Base-by-base conservation (phyloP, 2,329 filamentous ascomycete genomes). In the Ophiocordyceps unilateralis region DNA sequence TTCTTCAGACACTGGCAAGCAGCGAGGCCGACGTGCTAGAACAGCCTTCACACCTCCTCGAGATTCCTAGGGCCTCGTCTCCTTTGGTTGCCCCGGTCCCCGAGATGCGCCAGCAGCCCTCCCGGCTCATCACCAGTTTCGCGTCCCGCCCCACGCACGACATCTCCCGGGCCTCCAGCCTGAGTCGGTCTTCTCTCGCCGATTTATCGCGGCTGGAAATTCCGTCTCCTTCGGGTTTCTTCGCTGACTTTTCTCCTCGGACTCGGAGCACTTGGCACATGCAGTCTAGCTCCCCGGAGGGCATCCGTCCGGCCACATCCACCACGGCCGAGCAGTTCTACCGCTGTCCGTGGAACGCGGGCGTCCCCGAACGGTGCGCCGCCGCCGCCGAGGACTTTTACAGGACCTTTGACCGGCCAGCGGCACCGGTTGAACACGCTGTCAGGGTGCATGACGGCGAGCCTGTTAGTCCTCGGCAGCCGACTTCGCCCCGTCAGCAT, bases 241-340 rank as follows among this genome's bases (percentile, higher is more conserved):
- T 95, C 61, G 84, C 84, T 2, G 86, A 82, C 0, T 72, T 95
- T 23, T 84, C 82, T 32, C 76, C 81, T 4, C 74, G 76, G 43
- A 78, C 81, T 32, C 77, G 87, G 42, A 78, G 80, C 54, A 91
- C 88, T 12, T 96, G 89, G 89, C 78, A 85, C 53, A 65, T 80
- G 46, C 68, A 71, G 11, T 63, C 64, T 23, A 64, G 60, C 50
- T 68, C 70, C 19, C 69, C 72, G 12, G 69, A 74, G 8, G 71
- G 70, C 17, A 56, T 68, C 48, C 62, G 65, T 3, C 76, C 77
- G 1, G 87, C 87, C 1, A 89, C 85, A 0, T 94, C 89, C 1
- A 85, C 86, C 24, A 87, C 82, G n/a, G 89, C 89, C 10, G 85
- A 94, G 57, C 77, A 82, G 48, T 96, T 95, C 55, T 96, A 96